A percentile compares a stretch with the other conserved stretches of the same genome.
Evolutionary conservation across 345 rosid species (phyloP).

Genomic region (Lepidium didymum): DNA sequence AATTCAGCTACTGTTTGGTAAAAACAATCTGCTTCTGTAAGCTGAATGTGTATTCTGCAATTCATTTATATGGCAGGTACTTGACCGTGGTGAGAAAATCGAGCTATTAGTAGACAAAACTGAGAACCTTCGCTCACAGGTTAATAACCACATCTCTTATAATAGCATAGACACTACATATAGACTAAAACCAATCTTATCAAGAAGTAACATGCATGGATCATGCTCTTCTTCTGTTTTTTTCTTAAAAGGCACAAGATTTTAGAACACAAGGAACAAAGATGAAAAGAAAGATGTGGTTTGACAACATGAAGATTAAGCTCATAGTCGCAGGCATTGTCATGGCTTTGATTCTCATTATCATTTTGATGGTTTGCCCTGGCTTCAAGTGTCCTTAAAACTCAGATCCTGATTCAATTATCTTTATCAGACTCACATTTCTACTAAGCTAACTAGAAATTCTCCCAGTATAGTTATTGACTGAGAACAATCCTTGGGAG

Average conservation of each 20-base stretch:
- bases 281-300: conserved; percentile 84
- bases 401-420: not conserved
- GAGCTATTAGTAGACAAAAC: conserved; percentile 95
- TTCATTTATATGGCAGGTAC: conserved; percentile 44
- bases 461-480: not conserved
- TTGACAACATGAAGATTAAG: conserved; percentile 91
- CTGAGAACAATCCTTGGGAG: not conserved
- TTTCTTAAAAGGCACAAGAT: conserved; percentile 71
- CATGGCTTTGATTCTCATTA: conserved; percentile 53
- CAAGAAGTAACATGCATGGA: not conserved
- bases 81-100: conserved; percentile 96
- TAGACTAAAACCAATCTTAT: not conserved
- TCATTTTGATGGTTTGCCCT: conserved; percentile 63
- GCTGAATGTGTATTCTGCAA: not conserved
- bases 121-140: conserved; percentile 93
- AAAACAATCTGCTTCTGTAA: not conserved
- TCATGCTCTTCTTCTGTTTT: not conserved
- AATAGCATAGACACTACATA: not conserved
- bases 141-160: conserved; percentile 11
- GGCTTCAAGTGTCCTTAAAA: conserved; percentile 59
- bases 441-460: conserved; percentile 20
- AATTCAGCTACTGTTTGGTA: not conserved
- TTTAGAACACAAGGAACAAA: conserved; percentile 89
- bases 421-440: conserved; percentile 1
- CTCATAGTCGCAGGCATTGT: conserved; percentile 67